These are phyloP conservation scores for Pyrenochaeta sp. DNA, from an alignment of 2,329 filamentous ascomycete species.

Conservation along the genomic window DNA sequence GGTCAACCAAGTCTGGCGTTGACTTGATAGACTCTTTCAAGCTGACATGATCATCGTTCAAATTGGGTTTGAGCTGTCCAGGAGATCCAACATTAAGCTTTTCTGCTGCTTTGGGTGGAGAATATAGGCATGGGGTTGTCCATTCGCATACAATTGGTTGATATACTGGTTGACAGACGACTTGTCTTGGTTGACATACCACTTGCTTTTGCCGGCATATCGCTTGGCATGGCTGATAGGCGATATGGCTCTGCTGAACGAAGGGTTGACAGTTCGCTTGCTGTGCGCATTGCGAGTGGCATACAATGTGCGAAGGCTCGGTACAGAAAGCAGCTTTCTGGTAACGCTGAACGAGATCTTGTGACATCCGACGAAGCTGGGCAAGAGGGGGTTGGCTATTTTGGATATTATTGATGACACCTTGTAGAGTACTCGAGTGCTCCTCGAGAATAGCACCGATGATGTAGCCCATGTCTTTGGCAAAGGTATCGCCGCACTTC, in stretches of 20 bases:
- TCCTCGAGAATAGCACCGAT: slow-evolving; percentile 53
- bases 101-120: slow-evolving; percentile 29
- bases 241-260: no score
- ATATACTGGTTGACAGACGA: slow-evolving; percentile 3
- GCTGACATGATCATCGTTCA: slow-evolving; percentile 38
- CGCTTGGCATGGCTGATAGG: slow-evolving; percentile 1
- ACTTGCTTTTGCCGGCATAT: no score
- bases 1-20: slow-evolving; percentile 43
- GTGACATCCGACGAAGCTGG: slow-evolving; percentile 24
- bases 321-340: slow-evolving; percentile 9
- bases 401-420: slow-evolving; percentile 50
- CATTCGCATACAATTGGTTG: slow-evolving; percentile 14
- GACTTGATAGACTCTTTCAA: slow-evolving; percentile 35
- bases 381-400: slow-evolving; percentile 24
- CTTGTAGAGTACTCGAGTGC: slow-evolving; percentile 47
- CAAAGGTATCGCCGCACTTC: slow-evolving; percentile 35
- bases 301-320: slow-evolving; percentile 6
- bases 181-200: no score
- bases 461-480: slow-evolving; percentile 46
- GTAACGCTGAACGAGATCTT: slow-evolving; percentile 25
- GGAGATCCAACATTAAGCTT: slow-evolving; percentile 34
- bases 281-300: slow-evolving; percentile 4
- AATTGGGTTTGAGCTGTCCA: slow-evolving; percentile 34
- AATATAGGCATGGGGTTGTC: slow-evolving; percentile 13
- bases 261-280: neutral